Evolutionary conservation across 2,329 filamentous ascomycete species (phyloP).

Genomic region (Fusarium austroafricanum): DNA sequence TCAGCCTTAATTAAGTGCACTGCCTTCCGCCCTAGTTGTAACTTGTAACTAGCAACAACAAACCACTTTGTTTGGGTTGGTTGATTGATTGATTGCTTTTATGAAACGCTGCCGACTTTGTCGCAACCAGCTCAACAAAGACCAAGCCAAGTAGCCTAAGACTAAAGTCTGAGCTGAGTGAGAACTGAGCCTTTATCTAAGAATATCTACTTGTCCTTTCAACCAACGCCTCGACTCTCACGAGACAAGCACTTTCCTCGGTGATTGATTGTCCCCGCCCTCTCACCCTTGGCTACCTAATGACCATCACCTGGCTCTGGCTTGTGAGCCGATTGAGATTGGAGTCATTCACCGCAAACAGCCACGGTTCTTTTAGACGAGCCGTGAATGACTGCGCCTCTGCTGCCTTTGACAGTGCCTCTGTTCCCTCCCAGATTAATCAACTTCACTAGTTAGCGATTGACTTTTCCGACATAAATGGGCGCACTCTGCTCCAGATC

Average conservation of each 20-base stretch:
- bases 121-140: not conserved
- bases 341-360: slow-evolving; percentile 31
- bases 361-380: slow-evolving; percentile 8
- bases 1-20: slow-evolving; percentile 14
- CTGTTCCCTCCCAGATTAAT: not conserved
- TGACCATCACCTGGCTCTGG: slow-evolving; percentile 29
- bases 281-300: slow-evolving; percentile 7
- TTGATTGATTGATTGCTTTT: not conserved
- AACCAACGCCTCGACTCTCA: not conserved
- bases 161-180: not conserved
- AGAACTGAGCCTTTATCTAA: not conserved
- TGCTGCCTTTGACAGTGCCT: slow-evolving; percentile 4
- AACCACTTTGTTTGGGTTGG: not conserved
- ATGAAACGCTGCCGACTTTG: slow-evolving; percentile 8
- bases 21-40: not conserved
- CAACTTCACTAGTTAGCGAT: not conserved
- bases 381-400: slow-evolving; percentile 21
- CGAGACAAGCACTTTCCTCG: not conserved
- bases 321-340: slow-evolving; percentile 25
- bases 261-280: slow-evolving; percentile 23
- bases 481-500: slow-evolving; percentile 45
- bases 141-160: not conserved
- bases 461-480: slow-evolving; percentile 37
- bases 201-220: slow-evolving; percentile 5
- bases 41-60: slow-evolving; percentile 20